Evolutionary conservation across 768 basidiomycete genomes (phyloP), one percentile per base, ranked within the genome.

Genomic region (Naganishia antarctica): DNA sequence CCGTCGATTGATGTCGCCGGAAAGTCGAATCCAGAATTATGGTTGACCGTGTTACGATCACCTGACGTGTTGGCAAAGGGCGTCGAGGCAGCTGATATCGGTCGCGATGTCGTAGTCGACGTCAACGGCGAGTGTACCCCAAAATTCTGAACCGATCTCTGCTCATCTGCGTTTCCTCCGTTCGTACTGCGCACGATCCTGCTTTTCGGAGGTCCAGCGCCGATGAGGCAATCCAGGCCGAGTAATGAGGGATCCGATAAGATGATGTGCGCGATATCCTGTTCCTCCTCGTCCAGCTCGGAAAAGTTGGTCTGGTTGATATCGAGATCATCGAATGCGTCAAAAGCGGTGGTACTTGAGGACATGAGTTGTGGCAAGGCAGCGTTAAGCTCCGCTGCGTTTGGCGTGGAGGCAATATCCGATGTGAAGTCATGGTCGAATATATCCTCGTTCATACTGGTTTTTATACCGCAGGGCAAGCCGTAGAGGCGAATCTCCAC

Each of bases 261-360:
- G 53, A 57, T 57, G 34, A 57, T 57, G 37, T 57, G 53, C 4
- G 53, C 53, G 31, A 57, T 57, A 40, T 57, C 53, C 34, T 57
- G 53, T 40, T 57, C 53, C 25, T 57, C 53, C 31, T 57, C 53
- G 32, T 57, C 53, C 34, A 57, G 53, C 53, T 57, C 53, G n/a
- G 53, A 57, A 16, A 57, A 57, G 34, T 57, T 57, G 7, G 53
- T 57, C 26, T 57, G 53, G 26, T 57, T 57, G 32, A 57, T 57
- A 34, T 57, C 53, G 34, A 57, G 53, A 16, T 57, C 53, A 21
- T 57, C 34, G 37, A 57, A 57, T 57, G 53, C 34, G 26, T 57
- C 37, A 18, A 37, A 57, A 6, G 53, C 34, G 13, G 53, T 40
- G 9, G 53, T 40, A 26, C 53, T 57, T 1, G 53, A n/a, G 13